Base-by-base conservation (phyloP, 305 asterid species). In the Solanum aculeatissimum region DNA sequence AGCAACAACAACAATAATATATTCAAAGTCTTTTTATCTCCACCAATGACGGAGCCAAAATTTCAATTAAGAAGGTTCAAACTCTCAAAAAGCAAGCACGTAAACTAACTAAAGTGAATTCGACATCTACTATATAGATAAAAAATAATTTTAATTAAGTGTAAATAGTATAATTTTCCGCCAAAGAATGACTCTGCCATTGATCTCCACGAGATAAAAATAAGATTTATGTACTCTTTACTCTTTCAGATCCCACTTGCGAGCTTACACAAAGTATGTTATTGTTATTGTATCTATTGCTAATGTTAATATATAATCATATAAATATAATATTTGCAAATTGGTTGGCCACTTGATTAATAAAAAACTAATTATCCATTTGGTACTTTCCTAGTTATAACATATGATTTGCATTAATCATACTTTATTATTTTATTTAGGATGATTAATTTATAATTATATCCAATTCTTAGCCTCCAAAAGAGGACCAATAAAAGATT, bases 211-310 rank as follows among this genome's bases (percentile, higher is more conserved):
- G 6, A 19, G 12, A 55, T 19, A 19, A 8, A 0, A 8, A 19
- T 18, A 55, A 55, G 0, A 8, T 55, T 4, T 54, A 18, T 1
- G 11, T 16, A 51, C 2, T 7, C 11, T 0, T 0, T 18, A 54
- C 2, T 54, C 9, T 15, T 51, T 7, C 9, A 1, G 9, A 47
- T 12, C 4, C 13, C 54, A 49, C 7, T 1, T 49, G 18, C 54
- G 18, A 4, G 16, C 13, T 49, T 49, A 49, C 43, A 40, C 21
- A 11, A 3, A 3, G 1, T 55, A 55, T 2, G 4, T 9, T n/a
- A 19, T 9, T 9, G 12, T 9, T 19, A 12, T 19, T 55, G 14
- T 19, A 25, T 21, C 57, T 72, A 23, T 21, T 13, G 12, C 38
- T 43, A 21, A 71, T 2, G 14, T n/a, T 38, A 13, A 71, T 43